Conservation (phyloP, 163 green algal genomes). For the Botryococcus braunii region DNA sequence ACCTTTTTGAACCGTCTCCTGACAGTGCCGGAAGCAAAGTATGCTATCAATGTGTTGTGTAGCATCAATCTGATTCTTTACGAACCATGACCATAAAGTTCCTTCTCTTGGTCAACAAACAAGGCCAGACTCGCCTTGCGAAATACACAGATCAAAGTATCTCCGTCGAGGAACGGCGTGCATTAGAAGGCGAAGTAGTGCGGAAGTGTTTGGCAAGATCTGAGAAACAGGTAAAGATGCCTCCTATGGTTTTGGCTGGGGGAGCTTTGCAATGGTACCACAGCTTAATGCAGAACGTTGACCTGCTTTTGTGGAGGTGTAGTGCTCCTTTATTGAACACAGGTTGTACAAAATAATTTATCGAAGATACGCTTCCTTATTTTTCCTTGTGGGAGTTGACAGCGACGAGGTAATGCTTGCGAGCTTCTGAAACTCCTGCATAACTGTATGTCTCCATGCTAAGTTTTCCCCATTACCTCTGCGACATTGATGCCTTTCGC, state of each 20-base stretch:
- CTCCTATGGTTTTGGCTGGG: background rate
- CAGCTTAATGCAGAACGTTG: background rate
- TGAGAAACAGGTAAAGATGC: constrained; percentile 78
- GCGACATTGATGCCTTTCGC: constrained; percentile 9
- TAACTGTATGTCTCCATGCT: too few relatives aligned
- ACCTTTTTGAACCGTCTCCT: too few relatives aligned
- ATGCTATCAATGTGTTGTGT: too few relatives aligned
- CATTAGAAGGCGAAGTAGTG: constrained; percentile 95
- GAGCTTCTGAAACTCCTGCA: too few relatives aligned
- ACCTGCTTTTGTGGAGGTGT: constrained; percentile 10
- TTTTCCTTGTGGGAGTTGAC: constrained; percentile 97
- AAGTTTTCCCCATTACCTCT: too few relatives aligned
- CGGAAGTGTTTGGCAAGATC: constrained; percentile 86
- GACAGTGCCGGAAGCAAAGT: too few relatives aligned
- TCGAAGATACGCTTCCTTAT: constrained; percentile 92
- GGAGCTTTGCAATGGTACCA: background rate
- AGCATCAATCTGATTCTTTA: too few relatives aligned
- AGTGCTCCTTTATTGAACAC: constrained; percentile 98
- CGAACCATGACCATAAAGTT: constrained; percentile 81
- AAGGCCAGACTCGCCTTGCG: constrained; percentile 93
- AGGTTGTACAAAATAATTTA: constrained; percentile 92
- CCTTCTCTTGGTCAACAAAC: constrained; percentile 98
- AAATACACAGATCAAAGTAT: constrained; percentile 81
- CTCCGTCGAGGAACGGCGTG: constrained; percentile 69
- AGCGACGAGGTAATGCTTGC: constrained; percentile 74